Percentiles rank a stretch among this genome's conserved stretches.
These are phyloP conservation scores for Tylopilus felleus DNA, from an alignment of 768 basidiomycete species.

Conservation along the genomic window DNA sequence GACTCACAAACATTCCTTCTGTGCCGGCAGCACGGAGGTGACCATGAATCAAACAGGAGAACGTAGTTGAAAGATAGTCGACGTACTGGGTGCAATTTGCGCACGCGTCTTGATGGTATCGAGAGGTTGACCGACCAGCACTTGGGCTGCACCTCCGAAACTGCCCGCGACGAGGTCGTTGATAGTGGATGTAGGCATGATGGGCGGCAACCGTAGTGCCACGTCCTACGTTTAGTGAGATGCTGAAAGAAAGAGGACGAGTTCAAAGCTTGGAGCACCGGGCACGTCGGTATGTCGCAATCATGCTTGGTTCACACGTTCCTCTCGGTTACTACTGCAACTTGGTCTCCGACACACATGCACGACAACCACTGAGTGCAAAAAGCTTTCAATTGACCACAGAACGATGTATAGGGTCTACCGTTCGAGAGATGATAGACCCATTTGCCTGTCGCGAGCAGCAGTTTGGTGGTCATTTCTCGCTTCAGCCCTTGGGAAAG, in stretches of 20 bases:
- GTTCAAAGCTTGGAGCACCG: background rate
- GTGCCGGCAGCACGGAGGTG: conserved; percentile 5
- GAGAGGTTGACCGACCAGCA: conserved; percentile 89
- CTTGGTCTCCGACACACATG: background rate
- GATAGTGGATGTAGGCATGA: conserved; percentile 47
- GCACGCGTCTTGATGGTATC: conserved; percentile 89
- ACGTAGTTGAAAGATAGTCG: conserved; percentile 11
- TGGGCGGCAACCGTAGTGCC: background rate
- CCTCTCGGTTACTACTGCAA: too few species aligned
- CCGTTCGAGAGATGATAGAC: too few species aligned
- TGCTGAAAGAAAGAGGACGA: background rate
- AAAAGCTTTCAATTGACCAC: background rate
- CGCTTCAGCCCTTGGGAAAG: background rate
- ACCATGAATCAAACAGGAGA: background rate
- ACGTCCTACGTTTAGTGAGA: background rate
- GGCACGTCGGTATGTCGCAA: background rate
- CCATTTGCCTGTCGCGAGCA: too few species aligned
- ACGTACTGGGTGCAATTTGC: conserved; percentile 78
- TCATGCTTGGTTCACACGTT: background rate
- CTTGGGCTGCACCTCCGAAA: conserved; percentile 91
- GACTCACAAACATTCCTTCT: conserved; percentile 91
- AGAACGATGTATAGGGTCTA: too few species aligned
- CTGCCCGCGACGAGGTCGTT: conserved; percentile 88
- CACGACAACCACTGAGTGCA: background rate
- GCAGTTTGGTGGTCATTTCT: background rate